Evolutionary conservation across 1,139 yeast genomes (phyloP).

Genomic region (Pichia sorboxylosa): DNA sequence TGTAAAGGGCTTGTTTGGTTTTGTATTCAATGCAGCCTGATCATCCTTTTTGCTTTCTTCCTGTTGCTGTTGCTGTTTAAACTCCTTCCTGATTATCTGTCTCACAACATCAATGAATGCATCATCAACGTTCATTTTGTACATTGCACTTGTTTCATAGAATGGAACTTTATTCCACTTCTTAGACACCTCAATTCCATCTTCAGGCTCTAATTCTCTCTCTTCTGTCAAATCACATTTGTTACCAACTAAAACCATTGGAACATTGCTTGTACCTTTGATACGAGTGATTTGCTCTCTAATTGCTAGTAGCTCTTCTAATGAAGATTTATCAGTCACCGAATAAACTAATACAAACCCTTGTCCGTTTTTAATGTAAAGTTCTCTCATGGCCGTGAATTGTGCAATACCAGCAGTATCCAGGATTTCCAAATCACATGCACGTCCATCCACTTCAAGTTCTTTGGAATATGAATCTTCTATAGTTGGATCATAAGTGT

Average conservation of each 20-base stretch:
- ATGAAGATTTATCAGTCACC: conserved; percentile 67
- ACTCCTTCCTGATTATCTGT: conserved; percentile 72
- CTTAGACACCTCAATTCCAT: conserved; percentile 69
- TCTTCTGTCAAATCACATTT: conserved; percentile 73
- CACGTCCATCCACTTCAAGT: conserved; percentile 82
- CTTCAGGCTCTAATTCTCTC: conserved; percentile 71
- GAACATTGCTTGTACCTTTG: conserved; percentile 66
- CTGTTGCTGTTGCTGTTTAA: conserved; percentile 19
- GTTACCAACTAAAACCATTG: conserved; percentile 66
- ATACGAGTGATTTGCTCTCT: conserved; percentile 80
- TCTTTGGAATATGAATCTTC: conserved; percentile 94
- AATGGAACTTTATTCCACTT: conserved; percentile 65
- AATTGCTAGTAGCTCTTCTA: conserved; percentile 67
- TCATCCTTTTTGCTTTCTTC: conserved; percentile 1
- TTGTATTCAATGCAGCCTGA: conserved; percentile 13
- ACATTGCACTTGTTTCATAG: conserved; percentile 89
- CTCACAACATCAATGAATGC: conserved; percentile 49
- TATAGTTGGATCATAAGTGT: conserved; percentile 94
- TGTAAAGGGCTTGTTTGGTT: not conserved
- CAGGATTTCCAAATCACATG: conserved; percentile 82
- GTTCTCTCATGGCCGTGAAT: conserved; percentile 92
- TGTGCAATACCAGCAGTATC: conserved; percentile 99
- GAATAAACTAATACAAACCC: conserved; percentile 80
- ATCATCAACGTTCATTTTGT: conserved; percentile 86
- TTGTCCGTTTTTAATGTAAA: conserved; percentile 86